Evolutionary conservation across 495 filamentous ascomycete genomes (phyloP).

Genomic region (Parmelia sp.): DNA sequence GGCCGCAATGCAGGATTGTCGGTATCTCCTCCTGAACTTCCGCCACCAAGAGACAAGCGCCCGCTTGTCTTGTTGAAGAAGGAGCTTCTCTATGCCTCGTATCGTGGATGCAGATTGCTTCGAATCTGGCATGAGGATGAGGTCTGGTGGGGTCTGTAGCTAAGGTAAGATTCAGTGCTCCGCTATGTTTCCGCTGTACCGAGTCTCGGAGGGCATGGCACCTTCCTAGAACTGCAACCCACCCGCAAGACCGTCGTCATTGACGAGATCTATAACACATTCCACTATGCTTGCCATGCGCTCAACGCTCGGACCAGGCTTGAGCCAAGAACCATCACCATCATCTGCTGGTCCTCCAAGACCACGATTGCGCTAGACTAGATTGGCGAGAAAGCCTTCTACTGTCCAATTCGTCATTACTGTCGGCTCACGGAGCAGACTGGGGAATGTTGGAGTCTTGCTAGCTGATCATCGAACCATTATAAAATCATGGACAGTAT

Average conservation of each 20-base stretch:
- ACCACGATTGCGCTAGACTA: slow-evolving; percentile 5
- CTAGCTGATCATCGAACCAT: slow-evolving; percentile 1
- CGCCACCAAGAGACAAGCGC: no score
- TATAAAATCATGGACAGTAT: slow-evolving; percentile 14
- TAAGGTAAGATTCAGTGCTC: no score
- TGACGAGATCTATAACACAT: background rate
- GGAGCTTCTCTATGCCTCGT: slow-evolving; percentile 2
- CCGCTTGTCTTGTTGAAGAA: slow-evolving; percentile 15
- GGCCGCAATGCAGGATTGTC: no score
- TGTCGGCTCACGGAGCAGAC: slow-evolving; percentile 6
- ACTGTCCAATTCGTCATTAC: slow-evolving; percentile 17
- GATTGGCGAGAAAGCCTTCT: slow-evolving; percentile 8
- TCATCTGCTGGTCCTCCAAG: background rate
- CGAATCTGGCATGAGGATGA: slow-evolving; percentile 13
- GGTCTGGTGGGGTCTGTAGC: background rate
- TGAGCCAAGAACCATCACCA: background rate
- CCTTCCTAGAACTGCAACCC: slow-evolving; percentile 16
- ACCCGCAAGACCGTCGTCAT: slow-evolving; percentile 3
- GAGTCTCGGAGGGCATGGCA: background rate
- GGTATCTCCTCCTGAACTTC: no score
- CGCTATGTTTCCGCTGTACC: background rate
- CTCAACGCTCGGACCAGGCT: background rate
- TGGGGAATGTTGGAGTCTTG: background rate
- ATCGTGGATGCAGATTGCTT: slow-evolving; percentile 1
- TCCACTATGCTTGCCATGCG: background rate